Conservation (phyloP, 768 basidiomycete genomes). For the Macrolepiota dolichaula region DNA sequence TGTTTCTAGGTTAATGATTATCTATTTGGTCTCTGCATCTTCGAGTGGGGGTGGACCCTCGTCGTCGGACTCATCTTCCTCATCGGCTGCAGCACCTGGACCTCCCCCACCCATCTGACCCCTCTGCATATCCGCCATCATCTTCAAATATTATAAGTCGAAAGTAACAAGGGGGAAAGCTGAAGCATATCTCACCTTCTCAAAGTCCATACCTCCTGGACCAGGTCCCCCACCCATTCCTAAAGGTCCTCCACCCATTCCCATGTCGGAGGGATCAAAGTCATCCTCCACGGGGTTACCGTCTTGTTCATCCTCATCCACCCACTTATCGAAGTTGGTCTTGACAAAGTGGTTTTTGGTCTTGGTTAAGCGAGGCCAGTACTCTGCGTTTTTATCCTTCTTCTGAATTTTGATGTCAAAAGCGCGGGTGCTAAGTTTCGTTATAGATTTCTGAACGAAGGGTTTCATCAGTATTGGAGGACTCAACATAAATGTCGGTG, state of each 20-base stretch:
- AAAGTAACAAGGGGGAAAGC: not conserved
- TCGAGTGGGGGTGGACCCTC: slow-evolving; percentile 83
- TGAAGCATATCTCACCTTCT: slow-evolving; percentile 41
- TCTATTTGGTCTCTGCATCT: slow-evolving; percentile 49
- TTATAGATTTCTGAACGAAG: slow-evolving; percentile 46
- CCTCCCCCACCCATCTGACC: slow-evolving; percentile 16
- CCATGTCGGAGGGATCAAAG: slow-evolving; percentile 40
- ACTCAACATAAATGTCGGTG: slow-evolving; percentile 11
- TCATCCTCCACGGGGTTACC: slow-evolving; percentile 51
- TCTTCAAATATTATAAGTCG: slow-evolving; percentile 25
- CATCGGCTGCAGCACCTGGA: slow-evolving; percentile 22
- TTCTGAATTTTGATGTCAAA: slow-evolving; percentile 74
- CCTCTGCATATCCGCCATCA: slow-evolving; percentile 50
- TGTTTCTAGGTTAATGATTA: no score
- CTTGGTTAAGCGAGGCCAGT: slow-evolving; percentile 92
- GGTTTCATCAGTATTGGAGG: not conserved
- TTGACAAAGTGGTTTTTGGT: slow-evolving; percentile 85
- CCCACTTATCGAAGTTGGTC: slow-evolving; percentile 95
- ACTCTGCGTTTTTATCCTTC: slow-evolving; percentile 71
- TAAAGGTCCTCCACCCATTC: slow-evolving; percentile 45
- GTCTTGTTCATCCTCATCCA: slow-evolving; percentile 96
- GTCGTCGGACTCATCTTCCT: slow-evolving; percentile 48
- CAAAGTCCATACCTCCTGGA: slow-evolving; percentile 52
- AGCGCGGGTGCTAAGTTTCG: slow-evolving; percentile 63
- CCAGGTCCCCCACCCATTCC: slow-evolving; percentile 33